Evolutionary conservation across 306 rosid genomes (phyloP).

Genomic region (Rosa multiflora): DNA sequence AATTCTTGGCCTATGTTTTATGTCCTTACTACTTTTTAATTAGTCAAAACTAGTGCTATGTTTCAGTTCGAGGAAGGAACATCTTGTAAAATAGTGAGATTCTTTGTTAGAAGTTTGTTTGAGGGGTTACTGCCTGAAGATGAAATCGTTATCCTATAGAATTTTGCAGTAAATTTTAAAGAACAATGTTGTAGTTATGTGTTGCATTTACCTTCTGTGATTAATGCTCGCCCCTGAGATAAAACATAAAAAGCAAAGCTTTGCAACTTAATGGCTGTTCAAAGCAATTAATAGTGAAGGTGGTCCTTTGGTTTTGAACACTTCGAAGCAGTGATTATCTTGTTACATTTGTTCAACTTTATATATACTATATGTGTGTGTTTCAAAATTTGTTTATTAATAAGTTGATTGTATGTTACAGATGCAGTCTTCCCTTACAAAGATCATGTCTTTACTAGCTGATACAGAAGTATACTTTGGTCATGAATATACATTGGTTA

Average conservation of each 20-base stretch:
- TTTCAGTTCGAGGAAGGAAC: neutral
- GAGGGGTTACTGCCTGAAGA: neutral
- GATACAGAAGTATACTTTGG: constrained; percentile 78
- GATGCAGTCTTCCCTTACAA: constrained; percentile 81
- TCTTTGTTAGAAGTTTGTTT: neutral
- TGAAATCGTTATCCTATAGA: neutral
- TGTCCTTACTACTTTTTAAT: neutral
- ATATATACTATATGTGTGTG: neutral
- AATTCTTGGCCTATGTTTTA: constrained; percentile 21
- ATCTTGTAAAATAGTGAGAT: neutral
- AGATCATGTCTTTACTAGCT: constrained; percentile 72
- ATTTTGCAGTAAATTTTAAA: neutral
- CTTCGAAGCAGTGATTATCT: neutral
- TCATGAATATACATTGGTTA: constrained; percentile 85
- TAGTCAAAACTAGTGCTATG: neutral
- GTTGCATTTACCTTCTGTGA: neutral
- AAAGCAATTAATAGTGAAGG: neutral
- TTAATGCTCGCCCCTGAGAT: neutral
- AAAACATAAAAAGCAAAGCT: neutral
- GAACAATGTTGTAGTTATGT: neutral
- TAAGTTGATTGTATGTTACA: constrained; percentile 34
- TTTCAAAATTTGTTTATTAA: neutral
- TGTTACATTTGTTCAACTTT: neutral
- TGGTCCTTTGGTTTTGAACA: neutral
- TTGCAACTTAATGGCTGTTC: neutral